Evolutionary conservation across 1,284 basidiomycete species (phyloP).

Genomic region (Ustilago loliicola): DNA sequence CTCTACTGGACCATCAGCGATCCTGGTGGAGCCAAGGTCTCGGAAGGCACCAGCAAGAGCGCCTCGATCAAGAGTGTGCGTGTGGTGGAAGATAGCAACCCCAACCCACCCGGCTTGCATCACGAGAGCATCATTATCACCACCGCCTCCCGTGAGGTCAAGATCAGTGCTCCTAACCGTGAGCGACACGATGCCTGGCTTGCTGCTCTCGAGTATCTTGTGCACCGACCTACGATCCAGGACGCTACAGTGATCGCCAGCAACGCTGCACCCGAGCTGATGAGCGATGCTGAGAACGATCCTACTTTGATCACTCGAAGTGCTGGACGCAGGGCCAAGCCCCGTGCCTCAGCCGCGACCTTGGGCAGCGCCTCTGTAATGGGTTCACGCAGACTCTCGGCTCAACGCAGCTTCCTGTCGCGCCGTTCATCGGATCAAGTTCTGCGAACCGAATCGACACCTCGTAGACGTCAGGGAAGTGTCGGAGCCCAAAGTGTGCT

Average conservation of each 20-base stretch:
- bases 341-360: constrained; percentile 33
- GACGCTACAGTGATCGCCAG: constrained; percentile 51
- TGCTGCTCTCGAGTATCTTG: constrained; percentile 72
- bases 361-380: constrained; percentile 34
- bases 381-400: constrained; percentile 56
- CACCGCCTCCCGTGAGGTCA: constrained; percentile 94
- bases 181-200: constrained; percentile 98
- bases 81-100: constrained; percentile 89
- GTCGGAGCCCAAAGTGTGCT: constrained; percentile 73
- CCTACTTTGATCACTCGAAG: constrained; percentile 29
- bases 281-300: constrained; percentile 46
- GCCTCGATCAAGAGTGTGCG: constrained; percentile 95
- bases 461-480: constrained; percentile 80
- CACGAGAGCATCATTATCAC: constrained; percentile 92
- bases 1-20: constrained; percentile 97
- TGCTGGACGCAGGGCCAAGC: constrained; percentile 36
- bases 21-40: constrained; percentile 86
- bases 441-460: constrained; percentile 73
- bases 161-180: constrained; percentile 92
- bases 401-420: constrained; percentile 64
- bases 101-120: constrained; percentile 90
- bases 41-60: constrained; percentile 94
- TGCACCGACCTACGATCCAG: constrained; percentile 49
- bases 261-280: constrained; percentile 35
- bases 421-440: constrained; percentile 67